A percentile compares a stretch with the other conserved stretches of the same genome.
phyloP scores from a whole-genome alignment of 306 rosid species.

The Urtica urens region DNA sequence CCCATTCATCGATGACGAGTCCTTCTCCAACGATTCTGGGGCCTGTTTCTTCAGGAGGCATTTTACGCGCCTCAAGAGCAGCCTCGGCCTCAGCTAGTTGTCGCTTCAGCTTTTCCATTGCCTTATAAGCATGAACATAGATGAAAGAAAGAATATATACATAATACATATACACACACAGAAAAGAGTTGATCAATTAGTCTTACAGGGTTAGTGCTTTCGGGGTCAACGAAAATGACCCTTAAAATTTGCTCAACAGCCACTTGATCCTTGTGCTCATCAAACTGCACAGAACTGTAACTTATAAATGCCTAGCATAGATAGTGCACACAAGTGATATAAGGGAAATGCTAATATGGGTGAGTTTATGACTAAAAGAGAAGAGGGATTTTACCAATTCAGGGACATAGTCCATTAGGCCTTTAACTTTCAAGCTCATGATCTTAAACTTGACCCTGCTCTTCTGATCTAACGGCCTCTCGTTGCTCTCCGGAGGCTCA shows the following conservation, averaged over 20 bases:
- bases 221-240: constrained; percentile 80
- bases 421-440: constrained; percentile 85
- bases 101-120: constrained; percentile 67
- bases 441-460: constrained; percentile 88
- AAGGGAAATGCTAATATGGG: constrained; percentile 1
- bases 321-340: neutral
- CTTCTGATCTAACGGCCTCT: constrained; percentile 56
- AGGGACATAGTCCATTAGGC: constrained; percentile 70
- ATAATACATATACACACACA: neutral
- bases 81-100: constrained; percentile 91
- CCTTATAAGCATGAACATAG: constrained; percentile 31
- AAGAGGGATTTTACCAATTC: too few species aligned
- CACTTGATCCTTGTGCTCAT: constrained; percentile 84
- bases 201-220: constrained; percentile 61
- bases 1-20: constrained; percentile 97
- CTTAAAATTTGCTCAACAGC: constrained; percentile 81
- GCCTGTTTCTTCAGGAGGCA: constrained; percentile 66
- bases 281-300: constrained; percentile 46
- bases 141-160: neutral
- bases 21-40: constrained; percentile 74
- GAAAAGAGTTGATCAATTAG: constrained; percentile 1
- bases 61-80: constrained; percentile 62
- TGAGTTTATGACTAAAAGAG: constrained; percentile 5
- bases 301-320: too few species aligned
- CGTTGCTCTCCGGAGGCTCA: constrained; percentile 80